These are phyloP conservation scores for Nectriaceae sp. DNA, from an alignment of 2,329 filamentous ascomycete genomes.

Conservation along the genomic window DNA sequence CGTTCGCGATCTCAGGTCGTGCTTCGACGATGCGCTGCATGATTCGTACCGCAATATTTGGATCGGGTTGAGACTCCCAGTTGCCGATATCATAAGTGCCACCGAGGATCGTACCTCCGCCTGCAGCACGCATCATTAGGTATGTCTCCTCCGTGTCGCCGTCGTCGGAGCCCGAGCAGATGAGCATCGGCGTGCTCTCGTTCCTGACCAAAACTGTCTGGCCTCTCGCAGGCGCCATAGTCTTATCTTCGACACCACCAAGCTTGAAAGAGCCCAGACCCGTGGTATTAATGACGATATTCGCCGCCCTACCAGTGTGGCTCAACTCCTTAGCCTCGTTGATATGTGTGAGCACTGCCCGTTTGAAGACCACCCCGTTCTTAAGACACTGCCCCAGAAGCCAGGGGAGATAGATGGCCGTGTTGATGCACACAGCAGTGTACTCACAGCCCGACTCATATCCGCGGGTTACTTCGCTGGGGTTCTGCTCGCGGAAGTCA, in stretches of 20 bases:
- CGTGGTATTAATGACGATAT: constrained; percentile 81
- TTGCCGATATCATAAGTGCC: constrained; percentile 79
- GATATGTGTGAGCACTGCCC: constrained; percentile 69
- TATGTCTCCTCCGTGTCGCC: constrained; percentile 73
- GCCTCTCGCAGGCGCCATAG: constrained; percentile 75
- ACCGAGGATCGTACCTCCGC: constrained; percentile 85
- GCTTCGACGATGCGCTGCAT: constrained; percentile 74
- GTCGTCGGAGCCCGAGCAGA: constrained; percentile 73
- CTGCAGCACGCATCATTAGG: constrained; percentile 76
- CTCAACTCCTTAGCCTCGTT: constrained; percentile 58
- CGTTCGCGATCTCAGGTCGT: constrained; percentile 63
- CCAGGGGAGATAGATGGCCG: constrained; percentile 83
- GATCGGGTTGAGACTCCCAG: constrained; percentile 79
- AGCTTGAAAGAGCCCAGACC: constrained; percentile 75
- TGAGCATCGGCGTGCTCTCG: constrained; percentile 69
- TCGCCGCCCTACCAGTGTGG: constrained; percentile 58
- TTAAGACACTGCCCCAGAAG: constrained; percentile 78
- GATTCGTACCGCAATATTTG: constrained; percentile 77
- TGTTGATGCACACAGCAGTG: constrained; percentile 89
- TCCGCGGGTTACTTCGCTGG: constrained; percentile 60
- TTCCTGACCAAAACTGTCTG: constrained; percentile 86
- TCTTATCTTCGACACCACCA: constrained; percentile 77
- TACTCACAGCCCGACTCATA: constrained; percentile 75
- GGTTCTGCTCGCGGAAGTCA: constrained; percentile 65
- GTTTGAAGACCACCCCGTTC: constrained; percentile 68